Evolutionary conservation across 73 alveolate species (phyloP).

Genomic region (Breviolum minutum): DNA sequence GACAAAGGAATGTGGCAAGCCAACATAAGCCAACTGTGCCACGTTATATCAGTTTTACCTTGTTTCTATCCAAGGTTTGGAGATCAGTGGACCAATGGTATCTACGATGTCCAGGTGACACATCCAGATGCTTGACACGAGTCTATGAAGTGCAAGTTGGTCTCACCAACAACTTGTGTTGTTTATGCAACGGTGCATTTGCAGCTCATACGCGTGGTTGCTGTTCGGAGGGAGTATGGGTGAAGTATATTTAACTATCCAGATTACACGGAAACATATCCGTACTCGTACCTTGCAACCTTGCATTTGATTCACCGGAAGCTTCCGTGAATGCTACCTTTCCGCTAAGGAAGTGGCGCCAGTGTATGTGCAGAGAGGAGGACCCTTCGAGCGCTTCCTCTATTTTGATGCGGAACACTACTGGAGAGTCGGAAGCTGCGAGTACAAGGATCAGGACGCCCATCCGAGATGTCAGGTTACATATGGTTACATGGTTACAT

Average conservation of each 20-base stretch:
- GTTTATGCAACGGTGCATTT: too few species aligned
- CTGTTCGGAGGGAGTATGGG: not conserved
- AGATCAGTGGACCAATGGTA: slow-evolving; percentile 69
- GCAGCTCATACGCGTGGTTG: not conserved
- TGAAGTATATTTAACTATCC: not conserved
- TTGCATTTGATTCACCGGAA: not conserved
- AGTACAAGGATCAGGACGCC: slow-evolving; percentile 81
- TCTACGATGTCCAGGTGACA: slow-evolving; percentile 33
- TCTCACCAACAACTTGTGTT: not conserved
- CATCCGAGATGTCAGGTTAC: not conserved
- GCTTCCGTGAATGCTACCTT: not conserved
- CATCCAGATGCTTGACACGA: slow-evolving; percentile 21
- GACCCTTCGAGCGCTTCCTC: slow-evolving; percentile 80
- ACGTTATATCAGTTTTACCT: not conserved
- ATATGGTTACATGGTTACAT: too few species aligned
- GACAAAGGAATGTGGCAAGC: not conserved
- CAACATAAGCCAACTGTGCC: not conserved
- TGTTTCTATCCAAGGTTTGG: slow-evolving; percentile 11
- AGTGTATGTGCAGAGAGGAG: slow-evolving; percentile 46
- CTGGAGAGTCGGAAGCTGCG: slow-evolving; percentile 91
- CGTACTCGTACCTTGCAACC: not conserved
- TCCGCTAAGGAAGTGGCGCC: slow-evolving; percentile 53
- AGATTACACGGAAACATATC: not conserved
- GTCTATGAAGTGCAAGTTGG: not conserved
- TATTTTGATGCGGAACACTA: slow-evolving; percentile 53